Evolutionary conservation across 805 yeast genomes (phyloP).

Genomic region (Wickerhamomyces chambardii): DNA sequence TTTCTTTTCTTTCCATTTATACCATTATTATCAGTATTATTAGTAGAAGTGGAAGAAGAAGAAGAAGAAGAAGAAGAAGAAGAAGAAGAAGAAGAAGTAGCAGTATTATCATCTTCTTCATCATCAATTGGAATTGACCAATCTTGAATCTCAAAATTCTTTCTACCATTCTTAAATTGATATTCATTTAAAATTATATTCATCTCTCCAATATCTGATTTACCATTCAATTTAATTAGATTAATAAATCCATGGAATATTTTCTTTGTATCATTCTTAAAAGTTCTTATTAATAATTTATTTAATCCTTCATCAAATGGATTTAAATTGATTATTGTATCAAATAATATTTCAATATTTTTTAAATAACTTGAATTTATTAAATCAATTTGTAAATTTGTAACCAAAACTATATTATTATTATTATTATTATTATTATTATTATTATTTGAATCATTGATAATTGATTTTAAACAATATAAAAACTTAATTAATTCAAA

Average conservation of each 20-base stretch:
- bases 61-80: too few relatives aligned
- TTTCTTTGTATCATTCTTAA: conserved; percentile 63
- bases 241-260: conserved; percentile 84
- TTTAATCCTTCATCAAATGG: conserved; percentile 76
- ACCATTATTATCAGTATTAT: too few relatives aligned
- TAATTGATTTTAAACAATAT: conserved; percentile 45
- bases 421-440: too few relatives aligned
- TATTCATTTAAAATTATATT: conserved; percentile 63
- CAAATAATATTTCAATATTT: conserved; percentile 50
- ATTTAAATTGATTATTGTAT: conserved; percentile 62
- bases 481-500: conserved; percentile 48
- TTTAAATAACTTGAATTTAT: conserved; percentile 36
- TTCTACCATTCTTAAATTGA: conserved; percentile 79
- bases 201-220: conserved; percentile 78
- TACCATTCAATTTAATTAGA: conserved; percentile 58
- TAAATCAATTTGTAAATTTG: conserved; percentile 56
- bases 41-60: too few relatives aligned
- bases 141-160: conserved; percentile 77
- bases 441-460: too few relatives aligned
- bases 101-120: conserved; percentile 32
- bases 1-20: too few relatives aligned
- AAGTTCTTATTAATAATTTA: conserved; percentile 57
- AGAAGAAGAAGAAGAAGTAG: too few relatives aligned
- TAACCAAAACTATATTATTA: conserved; percentile 36
- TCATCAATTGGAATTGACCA: conserved; percentile 99